phyloP scores from a whole-genome alignment of 805 yeast genomes.

The Dipodascus geniculatus region DNA sequence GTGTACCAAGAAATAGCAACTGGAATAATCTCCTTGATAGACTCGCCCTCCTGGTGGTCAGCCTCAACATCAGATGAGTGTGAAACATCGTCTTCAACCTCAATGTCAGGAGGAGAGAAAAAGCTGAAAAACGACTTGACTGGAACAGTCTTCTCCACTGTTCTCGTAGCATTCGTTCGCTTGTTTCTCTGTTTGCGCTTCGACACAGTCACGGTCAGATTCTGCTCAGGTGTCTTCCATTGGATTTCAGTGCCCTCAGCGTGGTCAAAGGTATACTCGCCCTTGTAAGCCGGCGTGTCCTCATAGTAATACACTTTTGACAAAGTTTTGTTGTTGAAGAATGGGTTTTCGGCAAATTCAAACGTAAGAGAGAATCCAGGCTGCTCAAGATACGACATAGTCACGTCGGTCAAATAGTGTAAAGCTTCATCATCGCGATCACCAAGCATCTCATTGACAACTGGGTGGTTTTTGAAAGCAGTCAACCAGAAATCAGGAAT shows the following conservation, averaged over 20 bases:
- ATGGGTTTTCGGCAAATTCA: constrained; percentile 66
- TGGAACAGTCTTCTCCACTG: constrained; percentile 90
- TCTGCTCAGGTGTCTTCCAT: constrained; percentile 71
- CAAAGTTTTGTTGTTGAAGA: constrained; percentile 59
- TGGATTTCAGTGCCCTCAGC: constrained; percentile 83
- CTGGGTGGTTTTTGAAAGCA: constrained; percentile 75
- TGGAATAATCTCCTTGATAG: constrained; percentile 89
- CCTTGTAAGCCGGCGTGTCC: constrained; percentile 81
- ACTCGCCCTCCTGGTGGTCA: constrained; percentile 91
- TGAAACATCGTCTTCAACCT: constrained; percentile 44
- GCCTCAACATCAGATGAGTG: constrained; percentile 48
- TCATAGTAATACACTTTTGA: constrained; percentile 88
- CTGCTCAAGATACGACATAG: constrained; percentile 59
- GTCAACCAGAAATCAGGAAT: constrained; percentile 96
- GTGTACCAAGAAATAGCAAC: constrained; percentile 98
- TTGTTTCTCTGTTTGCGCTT: constrained; percentile 96
- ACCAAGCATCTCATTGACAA: constrained; percentile 72
- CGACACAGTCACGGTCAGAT: constrained; percentile 79
- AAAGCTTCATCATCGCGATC: constrained; percentile 86
- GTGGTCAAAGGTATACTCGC: constrained; percentile 93
- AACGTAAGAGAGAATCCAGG: constrained; percentile 88
- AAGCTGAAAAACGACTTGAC: constrained; percentile 91
- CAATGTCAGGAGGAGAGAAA: constrained; percentile 84
- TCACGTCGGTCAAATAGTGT: constrained; percentile 52
- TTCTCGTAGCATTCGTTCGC: constrained; percentile 89